Conservation (phyloP, 2,329 filamentous ascomycete species). For the Alternaria panax region DNA sequence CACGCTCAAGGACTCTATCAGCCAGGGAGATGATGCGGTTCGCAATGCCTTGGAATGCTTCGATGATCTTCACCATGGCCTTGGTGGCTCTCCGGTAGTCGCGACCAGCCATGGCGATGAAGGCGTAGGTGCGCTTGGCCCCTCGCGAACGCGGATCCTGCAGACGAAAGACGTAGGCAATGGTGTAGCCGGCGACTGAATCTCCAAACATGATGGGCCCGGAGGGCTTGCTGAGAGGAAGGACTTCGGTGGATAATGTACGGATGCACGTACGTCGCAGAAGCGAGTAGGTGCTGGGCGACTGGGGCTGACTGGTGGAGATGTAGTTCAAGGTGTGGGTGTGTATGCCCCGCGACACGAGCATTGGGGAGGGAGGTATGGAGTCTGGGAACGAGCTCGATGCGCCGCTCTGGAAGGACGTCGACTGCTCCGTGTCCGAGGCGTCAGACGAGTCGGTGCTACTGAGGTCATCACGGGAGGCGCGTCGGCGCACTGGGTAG, state of each 20-base stretch:
- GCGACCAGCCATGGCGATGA: slow-evolving; percentile 64
- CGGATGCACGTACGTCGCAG: slow-evolving; percentile 65
- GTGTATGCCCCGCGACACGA: slow-evolving; percentile 54
- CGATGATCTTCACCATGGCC: slow-evolving; percentile 51
- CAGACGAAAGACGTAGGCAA: slow-evolving; percentile 66
- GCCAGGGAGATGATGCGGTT: slow-evolving; percentile 58
- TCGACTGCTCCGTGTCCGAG: slow-evolving; percentile 50
- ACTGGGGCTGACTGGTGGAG: slow-evolving; percentile 63
- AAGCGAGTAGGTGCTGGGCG: slow-evolving; percentile 61
- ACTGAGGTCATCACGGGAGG: slow-evolving; percentile 37
- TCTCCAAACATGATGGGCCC: slow-evolving; percentile 67
- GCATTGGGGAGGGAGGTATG: slow-evolving; percentile 53
- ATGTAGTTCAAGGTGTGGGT: slow-evolving; percentile 65
- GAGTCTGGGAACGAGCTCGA: slow-evolving; percentile 44
- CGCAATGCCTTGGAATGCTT: slow-evolving; percentile 62
- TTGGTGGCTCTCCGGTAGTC: slow-evolving; percentile 60
- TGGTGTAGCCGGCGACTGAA: slow-evolving; percentile 63
- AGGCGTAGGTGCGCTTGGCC: slow-evolving; percentile 63
- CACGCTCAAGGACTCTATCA: slow-evolving; percentile 49
- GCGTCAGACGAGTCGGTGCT: slow-evolving; percentile 48
- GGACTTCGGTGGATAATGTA: slow-evolving; percentile 64
- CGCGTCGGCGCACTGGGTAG: slow-evolving; percentile 58
- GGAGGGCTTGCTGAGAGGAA: slow-evolving; percentile 63
- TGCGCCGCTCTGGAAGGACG: slow-evolving; percentile 44
- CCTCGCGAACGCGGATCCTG: slow-evolving; percentile 66